These are phyloP conservation scores for Diversispora eburnea DNA, from an alignment of 192 early-diverging fungal genomes.

Conservation along the genomic window DNA sequence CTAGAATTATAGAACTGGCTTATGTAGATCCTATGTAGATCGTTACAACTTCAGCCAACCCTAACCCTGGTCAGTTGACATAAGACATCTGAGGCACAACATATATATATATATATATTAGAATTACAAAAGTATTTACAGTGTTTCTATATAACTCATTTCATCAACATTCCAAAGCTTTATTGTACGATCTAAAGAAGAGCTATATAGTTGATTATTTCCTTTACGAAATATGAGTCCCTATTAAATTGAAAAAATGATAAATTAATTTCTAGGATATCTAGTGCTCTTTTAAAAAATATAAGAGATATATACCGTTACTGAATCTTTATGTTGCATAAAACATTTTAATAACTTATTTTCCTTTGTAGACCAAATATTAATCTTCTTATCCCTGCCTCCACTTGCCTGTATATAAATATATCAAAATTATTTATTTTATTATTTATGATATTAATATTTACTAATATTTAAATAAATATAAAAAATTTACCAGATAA, in stretches of 20 bases:
- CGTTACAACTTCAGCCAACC: too few species aligned
- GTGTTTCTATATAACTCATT: constrained; percentile 87
- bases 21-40: too few species aligned
- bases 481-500: constrained; percentile 46
- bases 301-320: constrained; percentile 54
- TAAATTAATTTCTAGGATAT: background rate
- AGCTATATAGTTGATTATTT: constrained; percentile 80
- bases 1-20: too few species aligned
- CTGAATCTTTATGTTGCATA: constrained; percentile 88
- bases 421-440: constrained; percentile 13
- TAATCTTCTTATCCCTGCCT: constrained; percentile 85
- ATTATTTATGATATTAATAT: background rate
- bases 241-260: constrained; percentile 28
- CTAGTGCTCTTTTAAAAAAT: background rate
- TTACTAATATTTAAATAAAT: background rate
- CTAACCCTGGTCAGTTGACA: too few species aligned
- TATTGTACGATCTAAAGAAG: constrained; percentile 86
- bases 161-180: constrained; percentile 97
- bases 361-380: constrained; percentile 85
- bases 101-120: background rate
- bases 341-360: constrained; percentile 71
- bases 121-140: constrained; percentile 36
- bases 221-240: constrained; percentile 83
- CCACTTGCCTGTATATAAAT: constrained; percentile 59
- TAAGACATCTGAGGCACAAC: too few species aligned